Percentiles rank a stretch among this genome's conserved stretches.
These are phyloP conservation scores for Suhomyces sp. DNA, from an alignment of 805 yeast genomes.

Conservation along the genomic window DNA sequence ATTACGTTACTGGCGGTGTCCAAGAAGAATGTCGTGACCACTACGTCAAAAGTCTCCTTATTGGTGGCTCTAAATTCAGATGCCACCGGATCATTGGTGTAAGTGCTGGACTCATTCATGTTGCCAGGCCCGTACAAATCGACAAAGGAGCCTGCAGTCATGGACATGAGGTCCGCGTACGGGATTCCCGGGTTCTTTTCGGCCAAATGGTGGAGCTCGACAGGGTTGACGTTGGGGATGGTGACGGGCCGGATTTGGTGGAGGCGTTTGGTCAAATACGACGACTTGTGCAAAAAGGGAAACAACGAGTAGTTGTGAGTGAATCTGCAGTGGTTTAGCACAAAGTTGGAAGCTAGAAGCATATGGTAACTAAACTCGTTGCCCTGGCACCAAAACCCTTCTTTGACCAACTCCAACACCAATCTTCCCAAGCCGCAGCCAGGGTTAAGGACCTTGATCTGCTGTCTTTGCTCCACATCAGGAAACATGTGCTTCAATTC, in stretches of 20 bases:
- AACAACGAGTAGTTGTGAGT: conserved; percentile 41
- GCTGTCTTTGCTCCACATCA: conserved; percentile 29
- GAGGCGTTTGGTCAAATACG: conserved; percentile 44
- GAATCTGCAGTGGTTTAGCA: conserved; percentile 46
- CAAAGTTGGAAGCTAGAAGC: conserved; percentile 53
- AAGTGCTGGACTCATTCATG: conserved; percentile 31
- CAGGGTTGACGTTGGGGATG: conserved; percentile 53
- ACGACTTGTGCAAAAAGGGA: conserved; percentile 54
- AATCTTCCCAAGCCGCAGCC: conserved; percentile 65
- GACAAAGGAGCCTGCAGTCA: conserved; percentile 69
- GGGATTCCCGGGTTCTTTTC: conserved; percentile 37
- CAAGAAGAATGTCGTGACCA: conserved; percentile 58
- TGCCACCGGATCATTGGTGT: conserved; percentile 37
- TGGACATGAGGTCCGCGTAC: conserved; percentile 56
- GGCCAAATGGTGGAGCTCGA: conserved; percentile 29
- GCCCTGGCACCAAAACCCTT: conserved; percentile 64
- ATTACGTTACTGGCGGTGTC: conserved; percentile 61
- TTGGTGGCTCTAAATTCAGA: conserved; percentile 41
- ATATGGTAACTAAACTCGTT: conserved; percentile 66
- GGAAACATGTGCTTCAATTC: conserved; percentile 38
- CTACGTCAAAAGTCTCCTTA: conserved; percentile 37
- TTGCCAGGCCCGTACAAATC: conserved; percentile 60
- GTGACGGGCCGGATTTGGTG: conserved; percentile 49
- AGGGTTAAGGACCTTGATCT: conserved; percentile 50
- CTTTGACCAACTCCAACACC: conserved; percentile 50